Evolutionary conservation across 2,329 filamentous ascomycete species (phyloP).

Genomic region (Hypoxylon sp.): DNA sequence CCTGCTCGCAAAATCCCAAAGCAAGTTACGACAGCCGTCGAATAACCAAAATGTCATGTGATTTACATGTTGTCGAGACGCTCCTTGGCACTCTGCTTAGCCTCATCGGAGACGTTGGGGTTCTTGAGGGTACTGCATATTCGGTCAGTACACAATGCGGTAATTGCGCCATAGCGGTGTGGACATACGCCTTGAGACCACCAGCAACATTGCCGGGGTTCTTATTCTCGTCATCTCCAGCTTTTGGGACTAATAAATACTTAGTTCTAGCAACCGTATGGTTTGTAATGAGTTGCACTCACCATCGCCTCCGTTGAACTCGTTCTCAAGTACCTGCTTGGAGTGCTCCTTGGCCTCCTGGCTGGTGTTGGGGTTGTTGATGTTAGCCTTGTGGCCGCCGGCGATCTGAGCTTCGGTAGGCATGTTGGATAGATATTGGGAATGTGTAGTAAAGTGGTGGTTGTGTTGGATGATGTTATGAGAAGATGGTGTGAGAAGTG

Average conservation of each 20-base stretch:
- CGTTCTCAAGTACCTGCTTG: constrained; percentile 62
- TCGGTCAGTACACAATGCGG: neutral
- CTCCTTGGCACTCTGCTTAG: constrained; percentile 66
- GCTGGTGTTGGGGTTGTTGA: constrained; percentile 68
- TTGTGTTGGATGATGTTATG: neutral
- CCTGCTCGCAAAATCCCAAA: neutral
- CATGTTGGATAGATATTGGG: constrained; percentile 54
- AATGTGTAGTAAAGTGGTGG: neutral
- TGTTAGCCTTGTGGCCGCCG: constrained; percentile 69
- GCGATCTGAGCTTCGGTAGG: constrained; percentile 63
- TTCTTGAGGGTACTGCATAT: constrained; percentile 62
- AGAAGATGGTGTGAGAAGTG: neutral
- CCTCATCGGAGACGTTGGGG: constrained; percentile 67
- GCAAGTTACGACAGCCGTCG: neutral
- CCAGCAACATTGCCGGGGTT: constrained; percentile 66
- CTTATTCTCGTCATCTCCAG: constrained; percentile 56
- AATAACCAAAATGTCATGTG: too few species aligned
- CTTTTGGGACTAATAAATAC: constrained; percentile 45
- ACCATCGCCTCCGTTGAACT: constrained; percentile 59
- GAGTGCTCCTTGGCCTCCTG: constrained; percentile 68
- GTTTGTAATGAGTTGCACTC: constrained; percentile 12
- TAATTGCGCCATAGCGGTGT: neutral
- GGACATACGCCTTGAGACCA: constrained; percentile 64
- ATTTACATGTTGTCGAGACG: constrained; percentile 59
- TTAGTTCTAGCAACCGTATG: too few species aligned